Conservation (phyloP, 2,329 filamentous ascomycete species). For the Fusarium foetens region DNA sequence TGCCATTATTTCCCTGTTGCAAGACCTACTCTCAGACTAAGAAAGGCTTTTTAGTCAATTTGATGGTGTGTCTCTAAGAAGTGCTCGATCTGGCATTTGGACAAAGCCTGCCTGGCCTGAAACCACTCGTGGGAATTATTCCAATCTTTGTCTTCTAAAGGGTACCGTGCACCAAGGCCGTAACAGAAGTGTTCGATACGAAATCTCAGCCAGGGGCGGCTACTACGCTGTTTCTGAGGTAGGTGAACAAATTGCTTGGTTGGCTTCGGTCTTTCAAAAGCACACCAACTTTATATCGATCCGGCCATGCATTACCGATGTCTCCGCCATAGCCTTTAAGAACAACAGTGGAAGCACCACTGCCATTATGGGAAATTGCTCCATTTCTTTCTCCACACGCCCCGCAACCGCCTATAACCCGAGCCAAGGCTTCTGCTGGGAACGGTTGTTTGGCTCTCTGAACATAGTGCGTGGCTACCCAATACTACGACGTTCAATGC, state of each 20-base stretch:
- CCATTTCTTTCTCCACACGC: rapidly evolving
- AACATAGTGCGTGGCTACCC: conserved; percentile 1
- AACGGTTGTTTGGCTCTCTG: background rate
- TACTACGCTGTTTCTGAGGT: conserved; percentile 3
- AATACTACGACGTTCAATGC: background rate
- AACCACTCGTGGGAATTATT: no score
- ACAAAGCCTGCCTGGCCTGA: no score
- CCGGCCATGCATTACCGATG: background rate
- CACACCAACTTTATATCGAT: background rate
- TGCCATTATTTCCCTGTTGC: background rate
- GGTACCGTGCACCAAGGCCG: no score
- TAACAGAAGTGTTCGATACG: no score
- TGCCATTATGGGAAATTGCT: rapidly evolving
- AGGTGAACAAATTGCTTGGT: conserved; percentile 17
- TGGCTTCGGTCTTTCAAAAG: background rate
- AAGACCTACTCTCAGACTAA: background rate
- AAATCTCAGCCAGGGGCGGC: background rate
- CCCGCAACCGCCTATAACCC: no score
- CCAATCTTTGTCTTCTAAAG: no score
- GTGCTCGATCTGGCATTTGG: background rate
- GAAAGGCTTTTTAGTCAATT: no score
- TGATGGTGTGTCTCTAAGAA: no score
- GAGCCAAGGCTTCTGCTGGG: conserved; percentile 8
- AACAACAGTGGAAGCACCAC: rapidly evolving
- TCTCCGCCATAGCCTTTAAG: rapidly evolving